A percentile compares a stretch with the other conserved stretches of the same genome.
Evolutionary conservation across 306 rosid genomes (phyloP).

Genomic region (Cucumis melo): DNA sequence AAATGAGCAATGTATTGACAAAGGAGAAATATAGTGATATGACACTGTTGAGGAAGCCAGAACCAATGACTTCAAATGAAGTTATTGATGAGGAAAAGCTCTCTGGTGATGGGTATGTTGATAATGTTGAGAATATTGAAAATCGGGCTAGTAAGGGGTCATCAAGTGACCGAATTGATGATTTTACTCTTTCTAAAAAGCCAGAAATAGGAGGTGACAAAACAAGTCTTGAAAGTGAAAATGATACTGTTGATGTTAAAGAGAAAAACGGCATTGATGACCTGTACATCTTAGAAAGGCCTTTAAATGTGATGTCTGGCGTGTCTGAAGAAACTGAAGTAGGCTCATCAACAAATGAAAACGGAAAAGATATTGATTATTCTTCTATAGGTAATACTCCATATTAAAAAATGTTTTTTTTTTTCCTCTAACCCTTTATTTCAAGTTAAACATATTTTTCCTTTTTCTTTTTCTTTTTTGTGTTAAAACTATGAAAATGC

Average conservation of each 20-base stretch:
- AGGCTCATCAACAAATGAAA: slow-evolving; percentile 9
- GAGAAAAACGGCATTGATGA: slow-evolving; percentile 5
- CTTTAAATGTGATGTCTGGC: background rate
- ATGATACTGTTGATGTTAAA: slow-evolving; percentile 11
- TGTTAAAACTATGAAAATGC: background rate
- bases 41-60: slow-evolving; percentile 78
- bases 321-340: slow-evolving; percentile 12
- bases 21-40: slow-evolving; percentile 67
- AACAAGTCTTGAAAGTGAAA: slow-evolving; percentile 13
- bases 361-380: slow-evolving; percentile 10
- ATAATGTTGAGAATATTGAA: slow-evolving; percentile 14
- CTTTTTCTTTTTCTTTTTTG: background rate
- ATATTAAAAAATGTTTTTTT: background rate
- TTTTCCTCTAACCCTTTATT: background rate
- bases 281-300: slow-evolving; percentile 3
- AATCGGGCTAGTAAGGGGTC: slow-evolving; percentile 25
- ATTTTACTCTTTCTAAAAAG: slow-evolving; percentile 34
- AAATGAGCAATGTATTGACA: slow-evolving; percentile 27
- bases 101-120: slow-evolving; percentile 15
- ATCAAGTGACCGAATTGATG: slow-evolving; percentile 11
- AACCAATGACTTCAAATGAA: slow-evolving; percentile 17
- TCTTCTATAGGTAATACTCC: slow-evolving; percentile 27
- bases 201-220: slow-evolving; percentile 21
- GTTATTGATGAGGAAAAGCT: slow-evolving; percentile 17
- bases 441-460: background rate